A percentile compares a stretch with the other conserved stretches of the same genome.
Evolutionary conservation across 139 green algal genomes (phyloP).

Genomic region (Chlorella sp.): DNA sequence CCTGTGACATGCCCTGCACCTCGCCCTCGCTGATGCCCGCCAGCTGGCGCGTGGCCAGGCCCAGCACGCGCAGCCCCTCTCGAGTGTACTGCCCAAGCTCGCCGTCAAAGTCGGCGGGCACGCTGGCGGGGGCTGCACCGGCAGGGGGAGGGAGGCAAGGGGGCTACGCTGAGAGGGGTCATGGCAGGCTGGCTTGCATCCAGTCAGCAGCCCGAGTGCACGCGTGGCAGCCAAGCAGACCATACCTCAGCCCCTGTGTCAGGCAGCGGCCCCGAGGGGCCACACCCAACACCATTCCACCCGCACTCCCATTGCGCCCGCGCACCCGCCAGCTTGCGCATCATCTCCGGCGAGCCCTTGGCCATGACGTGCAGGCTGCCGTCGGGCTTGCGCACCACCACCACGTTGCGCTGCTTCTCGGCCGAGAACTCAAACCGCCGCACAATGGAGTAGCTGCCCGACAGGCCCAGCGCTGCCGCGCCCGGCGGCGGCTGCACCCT

Average conservation of each 20-base stretch:
- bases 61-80: conserved; percentile 86
- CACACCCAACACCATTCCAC: not conserved
- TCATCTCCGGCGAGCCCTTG: conserved; percentile 72
- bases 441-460: conserved; percentile 47
- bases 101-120: conserved; percentile 67
- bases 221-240: not conserved
- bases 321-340: conserved; percentile 50
- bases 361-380: conserved; percentile 41
- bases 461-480: not conserved
- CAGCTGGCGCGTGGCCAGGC: conserved; percentile 79
- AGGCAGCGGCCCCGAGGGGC: too few relatives aligned
- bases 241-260: not conserved
- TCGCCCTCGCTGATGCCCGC: conserved; percentile 40
- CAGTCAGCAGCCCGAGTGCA: not conserved
- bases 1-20: conserved; percentile 38
- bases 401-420: conserved; percentile 67
- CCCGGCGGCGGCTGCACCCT: conserved; percentile 47
- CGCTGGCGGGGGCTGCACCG: conserved; percentile 24
- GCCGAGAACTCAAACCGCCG: conserved; percentile 72
- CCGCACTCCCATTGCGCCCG: not conserved
- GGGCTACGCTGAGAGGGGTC: too few relatives aligned
- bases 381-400: conserved; percentile 58
- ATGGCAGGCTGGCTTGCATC: not conserved
- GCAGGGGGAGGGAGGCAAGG: not conserved
- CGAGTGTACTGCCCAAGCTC: conserved; percentile 62